phyloP scores from a whole-genome alignment of 2,329 filamentous ascomycete genomes.

The Coleophoma crateriformis region DNA sequence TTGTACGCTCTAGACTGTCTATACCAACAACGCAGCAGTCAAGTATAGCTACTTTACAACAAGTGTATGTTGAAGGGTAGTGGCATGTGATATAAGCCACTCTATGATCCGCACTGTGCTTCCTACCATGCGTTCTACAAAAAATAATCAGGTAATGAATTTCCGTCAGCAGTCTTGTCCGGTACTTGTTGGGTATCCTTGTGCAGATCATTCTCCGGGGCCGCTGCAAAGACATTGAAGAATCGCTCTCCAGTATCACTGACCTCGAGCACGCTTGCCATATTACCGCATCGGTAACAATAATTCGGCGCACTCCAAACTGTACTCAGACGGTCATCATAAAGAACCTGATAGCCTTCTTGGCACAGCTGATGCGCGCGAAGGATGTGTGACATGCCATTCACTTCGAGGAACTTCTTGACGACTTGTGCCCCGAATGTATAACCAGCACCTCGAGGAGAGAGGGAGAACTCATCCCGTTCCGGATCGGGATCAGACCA shows the following conservation, averaged over 20 bases:
- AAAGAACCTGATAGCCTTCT: slow-evolving; percentile 95
- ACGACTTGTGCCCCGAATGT: slow-evolving; percentile 97
- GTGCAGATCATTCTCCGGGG: slow-evolving; percentile 89
- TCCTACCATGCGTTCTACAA: slow-evolving; percentile 37
- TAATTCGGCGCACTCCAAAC: slow-evolving; percentile 94
- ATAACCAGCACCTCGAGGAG: slow-evolving; percentile 89
- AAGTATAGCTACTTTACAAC: no score
- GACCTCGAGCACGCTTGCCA: slow-evolving; percentile 95
- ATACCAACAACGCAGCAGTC: no score
- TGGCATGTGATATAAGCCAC: no score
- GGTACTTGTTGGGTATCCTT: slow-evolving; percentile 78
- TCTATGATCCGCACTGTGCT: no score
- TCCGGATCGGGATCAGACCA: slow-evolving; percentile 99
- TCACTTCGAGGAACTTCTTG: slow-evolving; percentile 95
- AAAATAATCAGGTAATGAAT: slow-evolving; percentile 65
- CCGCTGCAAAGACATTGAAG: slow-evolving; percentile 97
- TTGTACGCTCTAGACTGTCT: no score
- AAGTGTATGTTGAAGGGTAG: no score
- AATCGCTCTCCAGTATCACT: slow-evolving; percentile 87
- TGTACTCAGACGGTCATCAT: slow-evolving; percentile 89
- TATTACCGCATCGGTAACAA: slow-evolving; percentile 86
- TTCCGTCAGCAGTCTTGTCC: slow-evolving; percentile 64
- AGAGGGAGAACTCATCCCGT: slow-evolving; percentile 92
- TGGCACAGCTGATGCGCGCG: slow-evolving; percentile 98
- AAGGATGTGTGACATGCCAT: slow-evolving; percentile 95